Conservation (phyloP, 1,284 basidiomycete species). For the Xanthoconium separans region DNA sequence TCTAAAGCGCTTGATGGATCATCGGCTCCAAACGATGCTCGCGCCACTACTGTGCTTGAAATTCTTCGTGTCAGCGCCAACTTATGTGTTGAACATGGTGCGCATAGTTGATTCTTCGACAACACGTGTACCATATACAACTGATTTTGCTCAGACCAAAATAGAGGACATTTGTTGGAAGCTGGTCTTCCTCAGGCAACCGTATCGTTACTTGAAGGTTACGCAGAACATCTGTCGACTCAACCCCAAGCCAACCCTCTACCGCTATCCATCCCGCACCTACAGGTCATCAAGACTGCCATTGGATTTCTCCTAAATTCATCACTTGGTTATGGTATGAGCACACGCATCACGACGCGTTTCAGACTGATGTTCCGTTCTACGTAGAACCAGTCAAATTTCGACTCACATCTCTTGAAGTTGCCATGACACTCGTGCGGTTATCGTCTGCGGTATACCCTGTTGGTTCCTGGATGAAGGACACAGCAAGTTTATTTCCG, state of each 20-base stretch:
- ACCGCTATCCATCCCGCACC: slow-evolving; percentile 55
- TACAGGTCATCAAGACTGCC: slow-evolving; percentile 74
- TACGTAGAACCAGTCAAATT: slow-evolving; percentile 66
- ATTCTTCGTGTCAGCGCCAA: slow-evolving; percentile 75
- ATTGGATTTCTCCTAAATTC: slow-evolving; percentile 81
- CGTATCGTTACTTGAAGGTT: slow-evolving; percentile 66
- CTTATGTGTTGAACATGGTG: slow-evolving; percentile 78
- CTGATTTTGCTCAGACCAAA: slow-evolving; percentile 46
- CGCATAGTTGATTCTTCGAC: slow-evolving; percentile 16
- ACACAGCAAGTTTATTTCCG: slow-evolving; percentile 27
- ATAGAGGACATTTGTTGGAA: slow-evolving; percentile 67
- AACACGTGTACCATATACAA: slow-evolving; percentile 1
- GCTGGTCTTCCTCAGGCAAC: slow-evolving; percentile 66
- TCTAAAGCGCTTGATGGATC: slow-evolving; percentile 51
- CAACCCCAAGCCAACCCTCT: slow-evolving; percentile 43
- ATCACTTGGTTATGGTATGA: slow-evolving; percentile 72
- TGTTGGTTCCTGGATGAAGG: slow-evolving; percentile 56
- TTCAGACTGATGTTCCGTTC: slow-evolving; percentile 1
- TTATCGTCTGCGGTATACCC: slow-evolving; percentile 71
- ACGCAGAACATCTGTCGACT: slow-evolving; percentile 53
- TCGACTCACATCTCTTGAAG: slow-evolving; percentile 63
- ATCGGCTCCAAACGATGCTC: slow-evolving; percentile 43
- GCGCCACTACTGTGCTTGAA: slow-evolving; percentile 56
- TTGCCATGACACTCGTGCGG: slow-evolving; percentile 64
- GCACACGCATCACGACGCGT: background rate